Base-by-base conservation (phyloP, 202 grass and related monocot species). In the Digitaria exilis region DNA sequence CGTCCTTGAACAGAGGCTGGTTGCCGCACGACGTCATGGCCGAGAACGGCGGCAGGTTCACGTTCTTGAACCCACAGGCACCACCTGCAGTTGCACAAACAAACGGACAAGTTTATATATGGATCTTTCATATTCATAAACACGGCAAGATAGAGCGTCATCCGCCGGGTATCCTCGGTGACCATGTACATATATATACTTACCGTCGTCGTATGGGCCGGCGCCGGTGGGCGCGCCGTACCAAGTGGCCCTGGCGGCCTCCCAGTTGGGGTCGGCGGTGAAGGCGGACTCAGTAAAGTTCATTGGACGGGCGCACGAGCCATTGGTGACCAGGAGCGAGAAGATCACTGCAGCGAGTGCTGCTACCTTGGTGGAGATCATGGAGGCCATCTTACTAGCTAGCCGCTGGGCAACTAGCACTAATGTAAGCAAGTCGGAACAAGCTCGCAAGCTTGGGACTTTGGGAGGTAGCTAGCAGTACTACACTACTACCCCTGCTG, bases 51-150 rank as follows among this genome's bases (percentile, higher is more conserved):
- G 81, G 44, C 86, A 63, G 46, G 80, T 96, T 87, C 7, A 84
- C 83, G 62, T 90, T 84, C 82, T 92, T 90, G 85, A 92, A 96
- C 48, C 93, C 93, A 14, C 93, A 96, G 25, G 90, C 93, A 16
- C 93, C 93, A 48, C 93, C 93, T 95, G 65, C 77, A 83, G n/a
- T n/a, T 51, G 17, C 13, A 54, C 19, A 21, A 5, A n/a, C 51
- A n/a, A 54, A 54, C 9, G 48, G n/a, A 44, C 14, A 48, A 30
- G 54, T 9, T n/a, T 69, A 29, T 15, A 0, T 25, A 32, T 45
- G 25, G 37, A n/a, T n/a, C n/a, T n/a, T n/a, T n/a, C n/a, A n/a
- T n/a, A n/a, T 7, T 55, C 32, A 41, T 29, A n/a, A 45, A 21
- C 37, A 45, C 55, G 22, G 39, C 37, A 58, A 18, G 22, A 61